Percentiles rank a stretch among this genome's conserved stretches.
phyloP scores from a whole-genome alignment of 768 basidiomycete species.

The Nidularia sp. region DNA sequence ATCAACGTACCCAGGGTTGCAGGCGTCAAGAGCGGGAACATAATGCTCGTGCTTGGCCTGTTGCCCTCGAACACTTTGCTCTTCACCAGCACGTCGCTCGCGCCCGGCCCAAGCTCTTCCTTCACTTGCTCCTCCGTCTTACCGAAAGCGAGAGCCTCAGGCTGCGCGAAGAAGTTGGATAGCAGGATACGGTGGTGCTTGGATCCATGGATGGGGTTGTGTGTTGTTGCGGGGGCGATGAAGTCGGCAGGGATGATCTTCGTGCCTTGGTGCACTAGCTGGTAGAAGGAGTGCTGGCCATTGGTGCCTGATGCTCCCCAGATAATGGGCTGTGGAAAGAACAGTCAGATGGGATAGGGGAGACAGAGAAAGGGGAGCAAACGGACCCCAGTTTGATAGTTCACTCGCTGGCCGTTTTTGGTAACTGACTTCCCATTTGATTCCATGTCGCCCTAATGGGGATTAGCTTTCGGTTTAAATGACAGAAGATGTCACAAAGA shows the following conservation, averaged over 20 bases:
- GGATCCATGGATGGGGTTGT: conserved; percentile 82
- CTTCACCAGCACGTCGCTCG: conserved; percentile 85
- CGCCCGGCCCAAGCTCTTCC: conserved; percentile 60
- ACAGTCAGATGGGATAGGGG: conserved; percentile 1
- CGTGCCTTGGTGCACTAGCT: conserved; percentile 92
- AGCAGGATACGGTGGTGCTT: conserved; percentile 97
- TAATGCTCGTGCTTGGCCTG: conserved; percentile 91
- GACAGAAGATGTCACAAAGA: not conserved
- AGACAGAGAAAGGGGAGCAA: not conserved
- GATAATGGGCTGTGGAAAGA: conserved; percentile 75
- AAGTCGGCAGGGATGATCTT: conserved; percentile 92
- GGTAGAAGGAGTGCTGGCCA: conserved; percentile 99
- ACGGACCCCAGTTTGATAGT: conserved; percentile 91
- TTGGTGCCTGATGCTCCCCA: conserved; percentile 99
- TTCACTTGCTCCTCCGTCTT: conserved; percentile 90
- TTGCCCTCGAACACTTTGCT: conserved; percentile 98
- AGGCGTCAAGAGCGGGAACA: conserved; percentile 93
- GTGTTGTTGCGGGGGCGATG: conserved; percentile 85
- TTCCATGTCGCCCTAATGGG: conserved; percentile 91
- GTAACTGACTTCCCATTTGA: conserved; percentile 97
- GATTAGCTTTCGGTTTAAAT: not conserved
- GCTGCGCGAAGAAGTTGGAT: conserved; percentile 97
- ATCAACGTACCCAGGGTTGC: conserved; percentile 65
- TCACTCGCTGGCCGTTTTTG: conserved; percentile 86
- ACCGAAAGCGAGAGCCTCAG: conserved; percentile 95